Evolutionary conservation across 169 alveolate genomes (phyloP).

Genomic region (Plasmodium inui): DNA sequence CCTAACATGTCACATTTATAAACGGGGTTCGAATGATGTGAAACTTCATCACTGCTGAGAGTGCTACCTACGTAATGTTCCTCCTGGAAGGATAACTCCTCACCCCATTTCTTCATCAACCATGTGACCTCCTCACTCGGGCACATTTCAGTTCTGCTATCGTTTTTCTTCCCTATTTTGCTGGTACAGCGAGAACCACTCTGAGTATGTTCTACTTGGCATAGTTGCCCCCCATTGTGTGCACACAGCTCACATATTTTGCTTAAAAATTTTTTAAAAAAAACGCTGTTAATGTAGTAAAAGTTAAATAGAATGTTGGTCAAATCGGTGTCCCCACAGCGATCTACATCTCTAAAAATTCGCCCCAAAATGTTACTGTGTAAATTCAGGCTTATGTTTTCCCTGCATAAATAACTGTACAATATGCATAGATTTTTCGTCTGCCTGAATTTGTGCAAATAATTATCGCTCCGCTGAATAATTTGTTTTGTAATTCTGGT

Average conservation of each 20-base stretch:
- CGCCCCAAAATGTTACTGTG: slow-evolving; percentile 26
- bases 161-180: neutral
- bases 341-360: slow-evolving; percentile 25
- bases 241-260: slow-evolving; percentile 28
- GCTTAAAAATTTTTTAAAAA: slow-evolving; percentile 43
- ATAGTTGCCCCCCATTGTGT: neutral
- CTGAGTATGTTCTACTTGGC: neutral
- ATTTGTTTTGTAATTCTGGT: slow-evolving; percentile 11
- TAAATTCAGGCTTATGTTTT: slow-evolving; percentile 33
- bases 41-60: neutral
- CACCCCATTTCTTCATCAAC: neutral
- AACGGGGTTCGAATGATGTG: neutral
- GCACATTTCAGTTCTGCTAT: neutral
- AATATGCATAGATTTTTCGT: slow-evolving; percentile 51
- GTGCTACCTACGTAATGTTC: neutral
- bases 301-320: slow-evolving; percentile 52
- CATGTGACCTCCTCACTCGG: neutral
- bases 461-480: slow-evolving; percentile 34
- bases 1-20: neutral
- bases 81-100: neutral
- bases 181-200: neutral
- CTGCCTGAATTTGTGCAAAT: slow-evolving; percentile 55
- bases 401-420: slow-evolving; percentile 65
- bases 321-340: slow-evolving; percentile 58
- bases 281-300: slow-evolving; percentile 56